A percentile compares a stretch with the other conserved stretches of the same genome.
phyloP scores from a whole-genome alignment of 176 grass and related monocot genomes.

The Zoysia pacifica region DNA sequence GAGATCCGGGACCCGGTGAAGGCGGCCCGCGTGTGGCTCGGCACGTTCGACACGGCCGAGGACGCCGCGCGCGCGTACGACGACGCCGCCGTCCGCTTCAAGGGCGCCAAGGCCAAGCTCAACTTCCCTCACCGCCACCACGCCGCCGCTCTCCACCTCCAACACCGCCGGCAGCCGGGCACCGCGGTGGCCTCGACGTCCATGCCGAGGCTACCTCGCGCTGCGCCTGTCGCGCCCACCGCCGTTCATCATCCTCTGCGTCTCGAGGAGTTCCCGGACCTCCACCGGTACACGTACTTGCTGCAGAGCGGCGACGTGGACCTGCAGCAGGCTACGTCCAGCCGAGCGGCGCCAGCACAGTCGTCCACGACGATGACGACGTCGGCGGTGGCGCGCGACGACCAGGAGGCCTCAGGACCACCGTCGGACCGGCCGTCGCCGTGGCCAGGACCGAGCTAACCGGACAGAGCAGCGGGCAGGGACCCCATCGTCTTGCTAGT shows the following conservation, averaged over 20 bases:
- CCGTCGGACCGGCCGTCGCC: constrained; percentile 5
- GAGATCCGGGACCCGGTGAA: constrained; percentile 81
- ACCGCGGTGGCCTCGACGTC: neutral
- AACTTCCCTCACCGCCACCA: constrained; percentile 41
- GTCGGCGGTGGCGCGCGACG: neutral
- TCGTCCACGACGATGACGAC: neutral
- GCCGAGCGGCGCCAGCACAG: neutral
- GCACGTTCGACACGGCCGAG: constrained; percentile 59
- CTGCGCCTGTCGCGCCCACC: too few species aligned
- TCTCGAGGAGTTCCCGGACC: constrained; percentile 34
- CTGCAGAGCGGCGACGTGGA: constrained; percentile 49
- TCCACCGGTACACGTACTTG: constrained; percentile 49
- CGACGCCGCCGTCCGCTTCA: constrained; percentile 53
- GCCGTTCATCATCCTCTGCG: neutral
- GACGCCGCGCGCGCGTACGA: constrained; percentile 62
- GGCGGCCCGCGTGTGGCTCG: constrained; percentile 57
- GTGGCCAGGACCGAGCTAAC: neutral
- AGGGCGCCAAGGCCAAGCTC: constrained; percentile 65
- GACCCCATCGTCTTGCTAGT: neutral
- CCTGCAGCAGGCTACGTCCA: neutral
- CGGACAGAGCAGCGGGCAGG: neutral
- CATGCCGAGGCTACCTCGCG: neutral
- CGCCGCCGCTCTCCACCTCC: neutral
- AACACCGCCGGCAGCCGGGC: neutral
- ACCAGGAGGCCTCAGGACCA: neutral